Evolutionary conservation across 495 filamentous ascomycete species (phyloP).

Genomic region (Elaphomyces granulatus): DNA sequence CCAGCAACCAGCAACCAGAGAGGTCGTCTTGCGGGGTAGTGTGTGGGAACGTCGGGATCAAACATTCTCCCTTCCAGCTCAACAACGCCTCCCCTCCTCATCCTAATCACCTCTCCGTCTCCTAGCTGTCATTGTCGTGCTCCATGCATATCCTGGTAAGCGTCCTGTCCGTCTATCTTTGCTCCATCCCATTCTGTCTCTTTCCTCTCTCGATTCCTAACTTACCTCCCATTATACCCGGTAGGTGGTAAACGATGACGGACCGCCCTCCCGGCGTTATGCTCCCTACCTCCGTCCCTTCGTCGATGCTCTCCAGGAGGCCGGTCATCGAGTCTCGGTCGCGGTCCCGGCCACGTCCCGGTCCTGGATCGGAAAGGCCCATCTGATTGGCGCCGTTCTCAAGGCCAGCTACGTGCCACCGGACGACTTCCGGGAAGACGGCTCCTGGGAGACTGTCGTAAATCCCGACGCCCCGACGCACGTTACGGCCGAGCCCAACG

Average conservation of each 20-base stretch:
- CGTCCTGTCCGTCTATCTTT: conserved; percentile 3
- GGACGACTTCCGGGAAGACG: conserved; percentile 40
- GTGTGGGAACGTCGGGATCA: no score
- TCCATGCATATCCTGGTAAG: conserved; percentile 37
- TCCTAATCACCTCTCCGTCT: no score
- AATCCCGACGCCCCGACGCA: conserved; percentile 17
- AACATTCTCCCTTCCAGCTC: no score
- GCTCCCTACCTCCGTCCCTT: conserved; percentile 86
- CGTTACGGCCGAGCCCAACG: conserved; percentile 23
- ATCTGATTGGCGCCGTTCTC: conserved; percentile 73
- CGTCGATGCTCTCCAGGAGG: conserved; percentile 56
- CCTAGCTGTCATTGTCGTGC: no score
- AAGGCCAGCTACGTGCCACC: conserved; percentile 72
- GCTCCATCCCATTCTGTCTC: conserved; percentile 6
- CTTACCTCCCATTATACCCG: conserved; percentile 11
- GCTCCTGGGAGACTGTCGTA: conserved; percentile 17
- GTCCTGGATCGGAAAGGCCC: conserved; percentile 96
- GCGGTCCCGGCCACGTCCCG: conserved; percentile 80
- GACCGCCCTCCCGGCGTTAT: conserved; percentile 70
- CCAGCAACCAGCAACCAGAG: no score
- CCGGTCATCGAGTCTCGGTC: conserved; percentile 81
- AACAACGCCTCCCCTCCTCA: no score
- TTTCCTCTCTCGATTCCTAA: not conserved
- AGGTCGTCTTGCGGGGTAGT: no score
- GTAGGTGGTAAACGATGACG: conserved; percentile 87